phyloP scores from a whole-genome alignment of 2,329 filamentous ascomycete genomes.

The Diaporthe amygdali region DNA sequence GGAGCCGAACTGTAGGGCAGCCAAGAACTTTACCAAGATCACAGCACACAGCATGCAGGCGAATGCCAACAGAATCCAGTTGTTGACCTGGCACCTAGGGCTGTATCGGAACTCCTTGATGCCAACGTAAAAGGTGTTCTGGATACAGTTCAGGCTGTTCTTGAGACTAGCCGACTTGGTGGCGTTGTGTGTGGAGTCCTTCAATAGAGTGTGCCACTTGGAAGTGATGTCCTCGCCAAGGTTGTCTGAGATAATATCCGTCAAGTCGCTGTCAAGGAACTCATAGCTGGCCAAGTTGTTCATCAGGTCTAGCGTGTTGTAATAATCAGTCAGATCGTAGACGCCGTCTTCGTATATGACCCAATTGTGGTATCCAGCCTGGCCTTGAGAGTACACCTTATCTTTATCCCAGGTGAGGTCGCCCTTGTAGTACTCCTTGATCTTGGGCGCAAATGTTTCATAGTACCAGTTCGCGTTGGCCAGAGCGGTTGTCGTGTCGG shows the following conservation, averaged over 20 bases:
- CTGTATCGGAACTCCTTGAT: conserved; percentile 82
- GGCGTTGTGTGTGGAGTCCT: conserved; percentile 52
- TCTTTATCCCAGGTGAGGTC: conserved; percentile 74
- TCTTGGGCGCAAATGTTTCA: conserved; percentile 74
- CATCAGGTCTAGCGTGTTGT: conserved; percentile 70
- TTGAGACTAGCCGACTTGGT: conserved; percentile 54
- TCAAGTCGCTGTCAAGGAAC: conserved; percentile 75
- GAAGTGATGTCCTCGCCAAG: conserved; percentile 80
- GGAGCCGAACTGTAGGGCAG: conserved; percentile 90
- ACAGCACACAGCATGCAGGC: conserved; percentile 83
- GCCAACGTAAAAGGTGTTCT: conserved; percentile 83
- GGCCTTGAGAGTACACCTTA: conserved; percentile 68
- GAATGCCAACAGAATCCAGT: conserved; percentile 87
- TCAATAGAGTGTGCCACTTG: conserved; percentile 63
- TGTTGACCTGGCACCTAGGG: conserved; percentile 82
- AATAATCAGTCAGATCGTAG: conserved; percentile 93
- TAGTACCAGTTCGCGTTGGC: conserved; percentile 77
- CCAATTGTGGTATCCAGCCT: conserved; percentile 75
- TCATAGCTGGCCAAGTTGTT: conserved; percentile 62
- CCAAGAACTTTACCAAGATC: conserved; percentile 86
- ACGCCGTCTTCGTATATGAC: conserved; percentile 76
- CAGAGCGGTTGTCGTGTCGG: conserved; percentile 63
- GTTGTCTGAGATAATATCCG: conserved; percentile 73
- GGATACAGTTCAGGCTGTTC: conserved; percentile 80
- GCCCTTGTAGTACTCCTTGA: conserved; percentile 87